Conservation (phyloP, 805 yeast species). For the Cyberlindnera xishuangbannaensis region DNA sequence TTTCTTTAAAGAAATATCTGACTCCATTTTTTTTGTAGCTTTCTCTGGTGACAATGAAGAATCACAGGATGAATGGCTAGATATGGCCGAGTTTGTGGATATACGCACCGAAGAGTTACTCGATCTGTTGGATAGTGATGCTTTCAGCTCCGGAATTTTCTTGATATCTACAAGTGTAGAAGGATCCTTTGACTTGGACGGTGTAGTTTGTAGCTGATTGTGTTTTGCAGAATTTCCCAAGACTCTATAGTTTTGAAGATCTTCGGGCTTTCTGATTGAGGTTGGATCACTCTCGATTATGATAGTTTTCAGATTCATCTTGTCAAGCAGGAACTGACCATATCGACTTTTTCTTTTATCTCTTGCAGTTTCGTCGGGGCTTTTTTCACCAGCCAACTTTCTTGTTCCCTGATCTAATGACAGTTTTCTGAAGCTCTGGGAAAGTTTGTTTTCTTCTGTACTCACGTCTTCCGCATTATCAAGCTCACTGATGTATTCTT, state of each 20-base stretch:
- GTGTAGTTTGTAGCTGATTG: constrained; percentile 13
- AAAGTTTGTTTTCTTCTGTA: constrained; percentile 7
- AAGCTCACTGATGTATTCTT: constrained; percentile 18
- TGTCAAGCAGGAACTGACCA: constrained; percentile 35
- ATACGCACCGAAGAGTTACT: constrained; percentile 3
- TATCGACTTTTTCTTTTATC: constrained; percentile 26
- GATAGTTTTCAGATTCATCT: constrained; percentile 36
- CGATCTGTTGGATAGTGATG: constrained; percentile 4
- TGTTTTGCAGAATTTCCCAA: constrained; percentile 13
- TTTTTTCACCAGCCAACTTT: constrained; percentile 8
- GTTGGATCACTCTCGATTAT: constrained; percentile 30
- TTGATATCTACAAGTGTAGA: constrained; percentile 3
- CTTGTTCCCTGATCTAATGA: constrained; percentile 15
- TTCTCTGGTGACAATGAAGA: constrained; percentile 5
- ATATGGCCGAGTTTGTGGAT: constrained; percentile 5
- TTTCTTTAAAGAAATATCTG: constrained; percentile 1
- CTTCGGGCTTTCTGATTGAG: constrained; percentile 21
- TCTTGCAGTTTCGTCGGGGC: constrained; percentile 10
- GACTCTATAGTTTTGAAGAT: constrained; percentile 3
- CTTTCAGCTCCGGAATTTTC: constrained; percentile 17
- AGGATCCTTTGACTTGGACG: constrained; percentile 12
- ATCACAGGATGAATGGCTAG: constrained; percentile 1
- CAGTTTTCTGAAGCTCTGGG: constrained; percentile 19
- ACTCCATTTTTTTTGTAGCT: neutral
- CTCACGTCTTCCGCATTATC: constrained; percentile 8